Percentiles rank a stretch among this genome's conserved stretches.
Evolutionary conservation across 371 early-diverging fungal genomes (phyloP).

Genomic region (Saksenaea oblongispora): DNA sequence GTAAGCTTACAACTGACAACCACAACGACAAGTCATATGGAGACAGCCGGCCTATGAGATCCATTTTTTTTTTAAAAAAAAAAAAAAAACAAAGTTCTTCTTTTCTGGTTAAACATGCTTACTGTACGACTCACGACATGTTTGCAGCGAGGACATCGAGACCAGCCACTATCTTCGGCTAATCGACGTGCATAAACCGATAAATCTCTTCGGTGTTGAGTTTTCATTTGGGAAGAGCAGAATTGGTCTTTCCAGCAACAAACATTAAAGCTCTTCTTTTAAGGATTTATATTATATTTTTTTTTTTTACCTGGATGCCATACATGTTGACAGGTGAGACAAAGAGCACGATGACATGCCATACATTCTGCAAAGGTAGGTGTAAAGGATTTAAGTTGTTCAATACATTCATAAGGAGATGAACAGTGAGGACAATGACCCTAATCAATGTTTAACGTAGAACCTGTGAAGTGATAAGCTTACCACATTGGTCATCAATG

Average conservation of each 20-base stretch:
- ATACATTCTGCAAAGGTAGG: conserved; percentile 3
- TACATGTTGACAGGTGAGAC: neutral
- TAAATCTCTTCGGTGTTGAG: neutral
- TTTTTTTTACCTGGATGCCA: conserved; percentile 7
- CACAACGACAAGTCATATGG: neutral
- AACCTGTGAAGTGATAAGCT: too few species aligned
- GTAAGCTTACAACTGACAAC: neutral
- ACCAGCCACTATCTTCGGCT: neutral
- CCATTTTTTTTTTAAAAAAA: neutral
- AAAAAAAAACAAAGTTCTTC: neutral
- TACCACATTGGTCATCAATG: conserved; percentile 12
- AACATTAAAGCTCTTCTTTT: too few species aligned
- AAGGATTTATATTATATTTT: too few species aligned
- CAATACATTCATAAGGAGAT: neutral
- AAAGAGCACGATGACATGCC: conserved; percentile 6
- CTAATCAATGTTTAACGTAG: too few species aligned
- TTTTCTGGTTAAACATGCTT: too few species aligned
- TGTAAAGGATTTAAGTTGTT: neutral
- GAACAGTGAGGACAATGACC: neutral
- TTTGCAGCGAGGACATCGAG: neutral
- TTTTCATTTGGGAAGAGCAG: neutral
- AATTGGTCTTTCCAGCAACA: neutral
- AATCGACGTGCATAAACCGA: conserved; percentile 4
- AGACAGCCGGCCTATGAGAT: neutral
- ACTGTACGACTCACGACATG: neutral